phyloP scores from a whole-genome alignment of 768 basidiomycete species.

The Naganishia onofrii region DNA sequence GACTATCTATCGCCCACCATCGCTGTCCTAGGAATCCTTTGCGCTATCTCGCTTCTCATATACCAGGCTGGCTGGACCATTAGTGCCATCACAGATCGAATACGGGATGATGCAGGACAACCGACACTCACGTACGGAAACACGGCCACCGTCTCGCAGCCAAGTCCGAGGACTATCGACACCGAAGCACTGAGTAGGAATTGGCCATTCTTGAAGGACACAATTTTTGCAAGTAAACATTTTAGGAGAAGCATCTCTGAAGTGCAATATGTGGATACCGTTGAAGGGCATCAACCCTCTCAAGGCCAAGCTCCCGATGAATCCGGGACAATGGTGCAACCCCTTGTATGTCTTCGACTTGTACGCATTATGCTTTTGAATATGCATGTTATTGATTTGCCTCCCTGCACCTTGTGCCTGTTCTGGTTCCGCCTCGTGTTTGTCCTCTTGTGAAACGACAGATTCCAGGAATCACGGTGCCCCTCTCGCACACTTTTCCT shows the following conservation, averaged over 20 bases:
- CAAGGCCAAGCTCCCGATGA: neutral
- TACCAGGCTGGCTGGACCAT: constrained; percentile 16
- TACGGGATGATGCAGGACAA: neutral
- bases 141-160: neutral
- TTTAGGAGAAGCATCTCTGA: neutral
- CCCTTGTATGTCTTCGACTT: constrained; percentile 11
- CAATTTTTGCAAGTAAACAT: no score
- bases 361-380: neutral
- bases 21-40: neutral
- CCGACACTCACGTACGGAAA: neutral
- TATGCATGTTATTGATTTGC: neutral
- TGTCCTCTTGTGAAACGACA: neutral
- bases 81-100: neutral
- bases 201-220: neutral
- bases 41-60: neutral
- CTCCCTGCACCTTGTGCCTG: neutral
- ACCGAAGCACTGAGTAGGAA: neutral
- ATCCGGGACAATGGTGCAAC: constrained; percentile 10
- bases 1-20: neutral
- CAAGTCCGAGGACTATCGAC: neutral
- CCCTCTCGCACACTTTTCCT: constrained; percentile 26
- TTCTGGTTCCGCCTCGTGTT: neutral
- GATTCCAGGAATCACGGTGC: constrained; percentile 32
- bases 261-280: neutral
- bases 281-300: neutral